Evolutionary conservation across 2,329 filamentous ascomycete genomes (phyloP).

Genomic region (Scleromitrula shiraiana): DNA sequence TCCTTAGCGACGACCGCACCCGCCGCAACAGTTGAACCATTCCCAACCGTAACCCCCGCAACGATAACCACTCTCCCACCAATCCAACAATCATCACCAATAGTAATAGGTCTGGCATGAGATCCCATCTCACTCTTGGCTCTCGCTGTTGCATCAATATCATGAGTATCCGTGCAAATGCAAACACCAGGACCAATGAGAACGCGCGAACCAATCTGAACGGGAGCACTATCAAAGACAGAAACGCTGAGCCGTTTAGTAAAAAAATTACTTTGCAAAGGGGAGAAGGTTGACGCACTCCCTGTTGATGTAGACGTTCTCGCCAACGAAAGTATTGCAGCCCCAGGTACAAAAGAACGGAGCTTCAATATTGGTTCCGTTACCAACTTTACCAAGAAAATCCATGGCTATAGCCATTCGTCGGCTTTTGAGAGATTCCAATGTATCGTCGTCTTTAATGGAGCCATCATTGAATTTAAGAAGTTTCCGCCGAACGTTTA

Average conservation of each 20-base stretch:
- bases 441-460: constrained; percentile 13
- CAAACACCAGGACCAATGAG: constrained; percentile 62
- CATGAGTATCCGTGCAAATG: constrained; percentile 65
- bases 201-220: constrained; percentile 33
- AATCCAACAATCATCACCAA: constrained; percentile 49
- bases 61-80: constrained; percentile 42
- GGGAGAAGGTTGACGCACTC: constrained; percentile 11
- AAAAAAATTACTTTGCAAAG: neutral
- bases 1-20: constrained; percentile 41
- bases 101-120: constrained; percentile 38
- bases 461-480: constrained; percentile 17
- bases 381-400: constrained; percentile 16
- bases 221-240: constrained; percentile 33
- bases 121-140: constrained; percentile 43
- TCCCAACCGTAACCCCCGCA: constrained; percentile 45
- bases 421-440: constrained; percentile 13
- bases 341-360: constrained; percentile 20
- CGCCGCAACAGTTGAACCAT: constrained; percentile 43
- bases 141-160: constrained; percentile 49
- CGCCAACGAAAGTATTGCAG: constrained; percentile 16
- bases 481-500: constrained; percentile 11
- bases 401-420: constrained; percentile 14
- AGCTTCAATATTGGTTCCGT: constrained; percentile 15
- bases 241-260: constrained; percentile 14
- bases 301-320: constrained; percentile 17